Evolutionary conservation across 2,329 filamentous ascomycete species (phyloP).

Genomic region (Colletotrichum karsti): DNA sequence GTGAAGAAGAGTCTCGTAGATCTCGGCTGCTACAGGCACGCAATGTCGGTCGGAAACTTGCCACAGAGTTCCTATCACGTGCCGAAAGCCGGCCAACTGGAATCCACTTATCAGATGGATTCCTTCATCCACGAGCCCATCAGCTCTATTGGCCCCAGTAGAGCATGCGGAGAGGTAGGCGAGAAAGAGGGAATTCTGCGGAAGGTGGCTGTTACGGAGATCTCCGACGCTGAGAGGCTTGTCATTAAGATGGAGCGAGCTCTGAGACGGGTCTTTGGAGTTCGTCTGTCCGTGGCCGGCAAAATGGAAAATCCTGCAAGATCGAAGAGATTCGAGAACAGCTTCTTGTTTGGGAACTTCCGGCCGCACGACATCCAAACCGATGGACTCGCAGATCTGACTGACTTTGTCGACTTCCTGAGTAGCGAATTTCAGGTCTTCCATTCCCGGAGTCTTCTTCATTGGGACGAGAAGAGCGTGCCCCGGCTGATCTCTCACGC

Average conservation of each 20-base stretch:
- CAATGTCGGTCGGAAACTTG: constrained; percentile 41
- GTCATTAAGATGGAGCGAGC: constrained; percentile 21
- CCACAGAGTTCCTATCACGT: constrained; percentile 53
- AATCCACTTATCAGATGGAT: constrained; percentile 38
- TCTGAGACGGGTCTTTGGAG: constrained; percentile 17
- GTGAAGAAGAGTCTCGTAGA: constrained; percentile 33
- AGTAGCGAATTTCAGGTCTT: constrained; percentile 27
- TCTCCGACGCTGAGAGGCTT: constrained; percentile 24
- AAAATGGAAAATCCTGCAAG: constrained; percentile 49
- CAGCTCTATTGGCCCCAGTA: constrained; percentile 35
- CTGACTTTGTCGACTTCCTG: constrained; percentile 31
- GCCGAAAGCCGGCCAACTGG: constrained; percentile 47
- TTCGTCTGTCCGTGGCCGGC: constrained; percentile 43
- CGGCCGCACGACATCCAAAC: not conserved
- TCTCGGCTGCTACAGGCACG: constrained; percentile 37
- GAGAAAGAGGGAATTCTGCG: constrained; percentile 36
- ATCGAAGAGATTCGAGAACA: constrained; percentile 33
- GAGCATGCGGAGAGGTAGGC: constrained; percentile 48
- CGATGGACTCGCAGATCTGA: constrained; percentile 11
- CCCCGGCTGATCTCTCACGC: not conserved
- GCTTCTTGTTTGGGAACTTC: constrained; percentile 28
- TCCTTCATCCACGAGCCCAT: constrained; percentile 41
- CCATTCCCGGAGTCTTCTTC: constrained; percentile 18
- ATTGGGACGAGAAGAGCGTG: constrained; percentile 40
- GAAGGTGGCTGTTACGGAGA: constrained; percentile 30